These are phyloP conservation scores for Metschnikowia orientalis DNA, from an alignment of 805 yeast genomes.

Conservation along the genomic window DNA sequence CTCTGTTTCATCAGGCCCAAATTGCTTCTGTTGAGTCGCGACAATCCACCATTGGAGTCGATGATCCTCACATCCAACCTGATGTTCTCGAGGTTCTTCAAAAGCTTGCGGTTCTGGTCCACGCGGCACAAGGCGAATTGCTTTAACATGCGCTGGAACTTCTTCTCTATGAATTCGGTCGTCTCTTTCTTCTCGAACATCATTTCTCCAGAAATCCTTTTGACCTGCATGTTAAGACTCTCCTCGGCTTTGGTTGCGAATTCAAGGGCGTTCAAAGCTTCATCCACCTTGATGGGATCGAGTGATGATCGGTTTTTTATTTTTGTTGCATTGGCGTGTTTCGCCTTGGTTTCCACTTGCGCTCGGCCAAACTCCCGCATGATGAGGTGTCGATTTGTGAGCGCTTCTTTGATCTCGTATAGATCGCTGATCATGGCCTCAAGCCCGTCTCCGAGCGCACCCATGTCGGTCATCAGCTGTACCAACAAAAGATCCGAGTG, in stretches of 20 bases:
- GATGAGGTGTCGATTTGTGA: constrained; percentile 85
- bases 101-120: constrained; percentile 78
- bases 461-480: constrained; percentile 66
- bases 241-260: constrained; percentile 74
- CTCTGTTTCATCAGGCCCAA: constrained; percentile 44
- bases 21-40: constrained; percentile 74
- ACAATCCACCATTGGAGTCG: constrained; percentile 74
- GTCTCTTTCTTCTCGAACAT: constrained; percentile 64
- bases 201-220: constrained; percentile 83
- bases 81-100: constrained; percentile 66
- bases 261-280: constrained; percentile 76
- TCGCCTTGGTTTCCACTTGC: constrained; percentile 64
- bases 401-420: constrained; percentile 83
- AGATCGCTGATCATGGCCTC: constrained; percentile 66
- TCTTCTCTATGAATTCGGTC: constrained; percentile 51
- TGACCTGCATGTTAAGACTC: constrained; percentile 68
- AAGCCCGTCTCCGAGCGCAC: constrained; percentile 73
- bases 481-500: constrained; percentile 75
- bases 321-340: constrained; percentile 67
- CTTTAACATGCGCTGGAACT: constrained; percentile 51
- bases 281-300: constrained; percentile 86
- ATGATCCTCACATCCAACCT: constrained; percentile 70
- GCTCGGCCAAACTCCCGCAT: constrained; percentile 87
- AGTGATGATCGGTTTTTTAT: constrained; percentile 68
- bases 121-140: constrained; percentile 65